phyloP scores from a whole-genome alignment of 768 basidiomycete genomes.

The Russula ochroleuca region DNA sequence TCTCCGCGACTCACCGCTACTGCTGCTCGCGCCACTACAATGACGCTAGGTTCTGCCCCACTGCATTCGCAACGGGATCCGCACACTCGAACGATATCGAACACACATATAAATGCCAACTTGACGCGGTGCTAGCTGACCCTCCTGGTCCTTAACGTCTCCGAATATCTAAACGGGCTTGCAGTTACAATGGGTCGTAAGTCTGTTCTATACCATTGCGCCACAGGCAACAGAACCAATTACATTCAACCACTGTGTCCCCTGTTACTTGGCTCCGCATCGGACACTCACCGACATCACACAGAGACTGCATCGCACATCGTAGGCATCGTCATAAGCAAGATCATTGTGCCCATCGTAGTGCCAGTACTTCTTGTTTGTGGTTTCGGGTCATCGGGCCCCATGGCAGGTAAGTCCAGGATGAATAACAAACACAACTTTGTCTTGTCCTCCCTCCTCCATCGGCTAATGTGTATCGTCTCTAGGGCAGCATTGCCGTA shows the following conservation, averaged over 20 bases:
- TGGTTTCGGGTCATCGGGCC: constrained; percentile 5
- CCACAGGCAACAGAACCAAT: not conserved
- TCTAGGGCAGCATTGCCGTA: constrained; percentile 6
- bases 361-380: not conserved
- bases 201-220: not conserved
- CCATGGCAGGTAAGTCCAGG: constrained; percentile 2
- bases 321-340: not conserved
- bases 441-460: too few species aligned
- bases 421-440: not conserved
- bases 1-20: not conserved
- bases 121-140: not conserved
- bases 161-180: not conserved
- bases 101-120: not conserved
- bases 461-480: not conserved
- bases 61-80: not conserved
- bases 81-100: not conserved
- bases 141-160: too few species aligned
- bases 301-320: not conserved
- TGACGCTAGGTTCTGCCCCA: not conserved
- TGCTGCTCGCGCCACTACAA: not conserved
- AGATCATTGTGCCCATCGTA: not conserved
- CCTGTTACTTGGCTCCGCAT: not conserved
- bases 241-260: not conserved
- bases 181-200: not conserved
- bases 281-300: not conserved